Percentiles rank a stretch among this genome's conserved stretches.
Evolutionary conservation across 345 rosid species (phyloP).

Genomic region (Murraya paniculata): DNA sequence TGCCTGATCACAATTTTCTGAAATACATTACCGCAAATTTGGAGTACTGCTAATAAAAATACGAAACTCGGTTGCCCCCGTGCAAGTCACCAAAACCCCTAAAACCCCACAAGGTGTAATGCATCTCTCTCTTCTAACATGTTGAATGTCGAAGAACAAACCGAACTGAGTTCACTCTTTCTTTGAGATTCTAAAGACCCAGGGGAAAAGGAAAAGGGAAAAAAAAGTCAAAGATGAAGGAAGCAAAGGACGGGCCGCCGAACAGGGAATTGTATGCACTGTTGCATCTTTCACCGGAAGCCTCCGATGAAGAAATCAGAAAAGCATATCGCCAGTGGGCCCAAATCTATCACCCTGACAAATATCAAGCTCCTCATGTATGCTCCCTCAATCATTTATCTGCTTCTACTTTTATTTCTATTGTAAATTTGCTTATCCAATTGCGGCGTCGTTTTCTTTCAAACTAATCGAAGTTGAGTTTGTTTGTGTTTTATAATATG

Average conservation of each 20-base stretch:
- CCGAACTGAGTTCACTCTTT: neutral
- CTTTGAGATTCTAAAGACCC: neutral
- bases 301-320: constrained; percentile 87
- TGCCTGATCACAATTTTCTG: too few relatives aligned
- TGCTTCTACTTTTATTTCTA: neutral
- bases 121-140: neutral
- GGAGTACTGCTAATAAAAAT: too few relatives aligned
- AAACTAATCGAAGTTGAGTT: neutral
- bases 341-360: constrained; percentile 96
- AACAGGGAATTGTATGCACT: constrained; percentile 80
- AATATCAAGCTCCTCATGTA: constrained; percentile 74
- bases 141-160: neutral
- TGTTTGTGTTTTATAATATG: neutral
- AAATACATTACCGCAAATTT: too few relatives aligned
- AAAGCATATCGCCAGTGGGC: constrained; percentile 96
- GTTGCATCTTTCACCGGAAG: constrained; percentile 84
- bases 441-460: neutral
- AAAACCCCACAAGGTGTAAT: neutral
- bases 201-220: too few relatives aligned
- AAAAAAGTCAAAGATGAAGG: constrained; percentile 5
- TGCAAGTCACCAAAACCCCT: neutral
- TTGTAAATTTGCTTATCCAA: neutral
- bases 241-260: constrained; percentile 38
- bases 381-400: neutral
- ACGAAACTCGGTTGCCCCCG: too few relatives aligned